Evolutionary conservation across 73 alveolate species (phyloP).

Genomic region (Symbiodinium natans): DNA sequence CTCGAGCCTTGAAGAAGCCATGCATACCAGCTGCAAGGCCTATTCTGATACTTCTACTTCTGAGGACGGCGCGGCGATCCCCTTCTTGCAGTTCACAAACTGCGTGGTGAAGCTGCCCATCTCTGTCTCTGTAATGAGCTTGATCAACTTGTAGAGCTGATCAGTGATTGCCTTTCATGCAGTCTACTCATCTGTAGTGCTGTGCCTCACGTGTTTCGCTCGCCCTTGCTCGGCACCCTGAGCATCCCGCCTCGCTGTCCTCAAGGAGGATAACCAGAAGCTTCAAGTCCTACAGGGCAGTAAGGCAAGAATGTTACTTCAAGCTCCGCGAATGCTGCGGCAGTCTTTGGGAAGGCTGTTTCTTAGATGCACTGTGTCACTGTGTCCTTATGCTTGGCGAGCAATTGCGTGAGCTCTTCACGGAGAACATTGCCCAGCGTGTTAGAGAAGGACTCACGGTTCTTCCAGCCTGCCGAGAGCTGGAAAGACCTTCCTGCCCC

Average conservation of each 20-base stretch:
- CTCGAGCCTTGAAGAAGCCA: not conserved
- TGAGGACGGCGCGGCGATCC: not conserved
- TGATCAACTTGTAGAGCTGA: slow-evolving; percentile 32
- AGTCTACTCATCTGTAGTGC: not conserved
- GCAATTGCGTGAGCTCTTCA: not conserved
- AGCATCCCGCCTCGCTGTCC: slow-evolving; percentile 47
- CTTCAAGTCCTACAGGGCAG: not conserved
- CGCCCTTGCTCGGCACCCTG: not conserved
- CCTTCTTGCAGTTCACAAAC: slow-evolving; percentile 60
- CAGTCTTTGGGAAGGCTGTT: too few relatives aligned
- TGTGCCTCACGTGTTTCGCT: not conserved
- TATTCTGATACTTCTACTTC: too few relatives aligned
- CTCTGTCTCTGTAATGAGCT: slow-evolving; percentile 72
- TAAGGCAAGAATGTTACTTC: too few relatives aligned
- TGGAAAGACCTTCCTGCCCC: too few relatives aligned
- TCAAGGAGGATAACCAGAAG: slow-evolving; percentile 24
- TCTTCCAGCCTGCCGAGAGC: too few relatives aligned
- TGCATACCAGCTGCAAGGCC: not conserved
- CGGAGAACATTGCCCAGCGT: not conserved
- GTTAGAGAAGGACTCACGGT: not conserved
- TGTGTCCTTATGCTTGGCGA: not conserved
- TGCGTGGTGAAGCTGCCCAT: slow-evolving; percentile 43
- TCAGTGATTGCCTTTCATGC: slow-evolving; percentile 20
- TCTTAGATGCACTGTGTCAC: too few relatives aligned
- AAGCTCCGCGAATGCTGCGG: too few relatives aligned